Evolutionary conservation across 1,284 basidiomycete species (phyloP).

Genomic region (Cryptococcus amylolentus): DNA sequence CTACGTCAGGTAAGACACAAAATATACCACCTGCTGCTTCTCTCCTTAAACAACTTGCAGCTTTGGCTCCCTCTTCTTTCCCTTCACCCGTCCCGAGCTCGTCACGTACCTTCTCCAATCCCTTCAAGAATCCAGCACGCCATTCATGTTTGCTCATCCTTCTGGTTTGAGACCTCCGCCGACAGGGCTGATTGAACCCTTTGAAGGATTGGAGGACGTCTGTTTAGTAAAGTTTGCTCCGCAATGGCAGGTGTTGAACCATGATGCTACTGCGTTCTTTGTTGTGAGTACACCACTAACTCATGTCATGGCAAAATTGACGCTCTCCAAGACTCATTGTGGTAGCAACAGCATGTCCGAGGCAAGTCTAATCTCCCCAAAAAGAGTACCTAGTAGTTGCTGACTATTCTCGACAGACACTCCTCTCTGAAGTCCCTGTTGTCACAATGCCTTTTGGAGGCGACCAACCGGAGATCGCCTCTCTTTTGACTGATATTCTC

Average conservation of each 20-base stretch:
- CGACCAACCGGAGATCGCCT: too few relatives aligned
- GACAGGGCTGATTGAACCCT: slow-evolving; percentile 7
- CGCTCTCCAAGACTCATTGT: too few relatives aligned
- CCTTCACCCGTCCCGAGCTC: slow-evolving; percentile 20
- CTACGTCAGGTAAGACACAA: slow-evolving; percentile 13
- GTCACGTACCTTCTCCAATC: slow-evolving; percentile 19
- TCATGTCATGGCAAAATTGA: neutral
- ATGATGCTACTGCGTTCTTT: slow-evolving; percentile 20
- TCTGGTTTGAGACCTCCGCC: slow-evolving; percentile 9
- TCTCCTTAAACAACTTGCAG: slow-evolving; percentile 2
- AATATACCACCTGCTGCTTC: neutral
- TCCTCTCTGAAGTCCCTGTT: too few relatives aligned
- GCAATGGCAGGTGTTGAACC: slow-evolving; percentile 24
- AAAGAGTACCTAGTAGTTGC: too few relatives aligned
- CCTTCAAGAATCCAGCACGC: slow-evolving; percentile 12
- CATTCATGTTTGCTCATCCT: slow-evolving; percentile 27
- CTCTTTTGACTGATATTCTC: too few relatives aligned
- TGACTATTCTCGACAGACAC: too few relatives aligned
- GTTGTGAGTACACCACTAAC: slow-evolving; percentile 9
- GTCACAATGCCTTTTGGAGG: too few relatives aligned
- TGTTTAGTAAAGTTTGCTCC: slow-evolving; percentile 25
- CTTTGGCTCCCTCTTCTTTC: slow-evolving; percentile 24
- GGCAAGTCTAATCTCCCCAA: too few relatives aligned
- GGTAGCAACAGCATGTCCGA: too few relatives aligned
- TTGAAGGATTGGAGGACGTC: slow-evolving; percentile 10